A percentile compares a stretch with the other conserved stretches of the same genome.
These are phyloP conservation scores for Lipomyces anomalus DNA, from an alignment of 805 yeast species.

Conservation along the genomic window DNA sequence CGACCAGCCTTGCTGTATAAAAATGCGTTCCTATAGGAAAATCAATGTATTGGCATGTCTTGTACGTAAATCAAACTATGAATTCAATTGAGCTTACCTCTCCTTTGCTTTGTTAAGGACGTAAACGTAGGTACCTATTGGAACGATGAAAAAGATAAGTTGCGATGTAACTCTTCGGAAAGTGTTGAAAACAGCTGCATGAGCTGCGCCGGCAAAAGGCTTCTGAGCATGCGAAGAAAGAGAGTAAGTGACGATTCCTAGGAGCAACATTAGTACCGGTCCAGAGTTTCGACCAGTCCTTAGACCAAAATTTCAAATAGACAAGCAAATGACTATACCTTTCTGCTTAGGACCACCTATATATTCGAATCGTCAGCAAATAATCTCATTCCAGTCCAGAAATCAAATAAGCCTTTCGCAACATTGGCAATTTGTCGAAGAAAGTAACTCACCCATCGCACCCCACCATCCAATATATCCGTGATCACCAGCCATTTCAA, in stretches of 20 bases:
- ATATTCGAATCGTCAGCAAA: slow-evolving; percentile 1
- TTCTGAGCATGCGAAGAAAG: slow-evolving; percentile 91
- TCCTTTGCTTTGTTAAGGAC: slow-evolving; percentile 83
- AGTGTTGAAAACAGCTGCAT: slow-evolving; percentile 84
- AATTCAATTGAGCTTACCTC: slow-evolving; percentile 28
- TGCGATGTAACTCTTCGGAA: slow-evolving; percentile 91
- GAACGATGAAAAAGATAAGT: slow-evolving; percentile 68
- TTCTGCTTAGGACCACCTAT: slow-evolving; percentile 71
- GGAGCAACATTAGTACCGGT: background rate
- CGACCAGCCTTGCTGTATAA: slow-evolving; percentile 97
- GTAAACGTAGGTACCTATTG: slow-evolving; percentile 75
- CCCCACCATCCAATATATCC: slow-evolving; percentile 98
- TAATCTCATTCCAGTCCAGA: slow-evolving; percentile 1
- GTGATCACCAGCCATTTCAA: slow-evolving; percentile 24
- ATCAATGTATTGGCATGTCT: background rate
- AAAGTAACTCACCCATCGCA: slow-evolving; percentile 54
- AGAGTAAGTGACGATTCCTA: slow-evolving; percentile 60
- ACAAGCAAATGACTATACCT: slow-evolving; percentile 40
- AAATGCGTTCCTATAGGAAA: slow-evolving; percentile 54
- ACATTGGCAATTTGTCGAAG: too few relatives aligned
- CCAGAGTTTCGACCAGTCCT: background rate
- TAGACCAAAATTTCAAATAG: background rate
- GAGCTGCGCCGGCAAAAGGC: slow-evolving; percentile 80
- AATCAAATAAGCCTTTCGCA: background rate
- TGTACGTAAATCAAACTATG: background rate